These are phyloP conservation scores for Datura wrightii DNA, from an alignment of 257 asterid genomes.

Conservation along the genomic window DNA sequence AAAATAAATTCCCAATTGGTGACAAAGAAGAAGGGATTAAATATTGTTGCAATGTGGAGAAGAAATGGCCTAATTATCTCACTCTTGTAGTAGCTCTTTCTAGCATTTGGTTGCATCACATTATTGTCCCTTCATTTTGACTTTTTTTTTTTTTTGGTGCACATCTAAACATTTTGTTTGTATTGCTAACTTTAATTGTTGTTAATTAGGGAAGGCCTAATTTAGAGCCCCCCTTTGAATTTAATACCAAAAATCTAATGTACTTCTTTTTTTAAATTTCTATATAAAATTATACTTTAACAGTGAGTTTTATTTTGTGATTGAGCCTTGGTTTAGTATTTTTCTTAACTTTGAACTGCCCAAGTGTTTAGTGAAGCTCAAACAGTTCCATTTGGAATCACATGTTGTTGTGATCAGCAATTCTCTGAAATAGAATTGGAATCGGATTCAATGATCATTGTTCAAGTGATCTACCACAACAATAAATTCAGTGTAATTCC, in stretches of 20 bases:
- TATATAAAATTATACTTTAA: constrained; percentile 23
- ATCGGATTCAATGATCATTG: too few species aligned
- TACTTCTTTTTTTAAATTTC: background rate
- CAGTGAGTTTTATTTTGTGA: background rate
- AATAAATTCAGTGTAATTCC: too few species aligned
- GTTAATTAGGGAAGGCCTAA: background rate
- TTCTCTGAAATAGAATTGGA: too few species aligned
- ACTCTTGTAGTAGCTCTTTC: constrained; percentile 45
- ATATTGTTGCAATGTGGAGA: constrained; percentile 2
- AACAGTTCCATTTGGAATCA: too few species aligned
- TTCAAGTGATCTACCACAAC: too few species aligned
- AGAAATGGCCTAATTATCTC: constrained; percentile 39
- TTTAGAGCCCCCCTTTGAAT: constrained; percentile 21
- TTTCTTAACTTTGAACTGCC: background rate
- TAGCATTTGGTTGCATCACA: constrained; percentile 46
- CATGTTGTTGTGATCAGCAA: too few species aligned
- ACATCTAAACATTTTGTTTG: constrained; percentile 10
- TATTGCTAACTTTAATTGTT: constrained; percentile 29
- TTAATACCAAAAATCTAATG: background rate
- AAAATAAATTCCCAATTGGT: constrained; percentile 24
- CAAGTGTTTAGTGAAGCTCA: background rate
- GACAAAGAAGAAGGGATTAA: background rate
- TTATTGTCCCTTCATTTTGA: constrained; percentile 37
- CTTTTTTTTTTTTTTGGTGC: background rate
- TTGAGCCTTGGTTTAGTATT: background rate